A percentile compares a stretch with the other conserved stretches of the same genome.
Evolutionary conservation across 805 yeast species (phyloP).

Genomic region (Ogataea philodendri): DNA sequence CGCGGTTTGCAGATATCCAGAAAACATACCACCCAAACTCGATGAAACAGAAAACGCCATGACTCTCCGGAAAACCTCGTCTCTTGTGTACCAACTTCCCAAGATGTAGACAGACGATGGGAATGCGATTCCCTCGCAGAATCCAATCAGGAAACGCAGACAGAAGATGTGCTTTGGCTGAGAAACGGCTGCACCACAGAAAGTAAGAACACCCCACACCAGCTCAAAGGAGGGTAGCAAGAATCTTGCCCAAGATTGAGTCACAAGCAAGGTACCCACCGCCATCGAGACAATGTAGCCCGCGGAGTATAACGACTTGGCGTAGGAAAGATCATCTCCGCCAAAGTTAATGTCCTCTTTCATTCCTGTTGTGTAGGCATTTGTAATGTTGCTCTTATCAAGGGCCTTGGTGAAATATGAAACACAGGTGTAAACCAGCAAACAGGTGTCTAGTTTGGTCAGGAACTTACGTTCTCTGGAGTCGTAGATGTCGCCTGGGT

Average conservation of each 20-base stretch:
- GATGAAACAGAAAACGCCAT: slow-evolving; percentile 41
- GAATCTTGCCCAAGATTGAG: slow-evolving; percentile 26
- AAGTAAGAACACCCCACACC: slow-evolving; percentile 31
- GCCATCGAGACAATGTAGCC: slow-evolving; percentile 32
- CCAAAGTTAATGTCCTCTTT: slow-evolving; percentile 52
- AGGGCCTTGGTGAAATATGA: slow-evolving; percentile 70
- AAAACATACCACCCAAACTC: slow-evolving; percentile 41
- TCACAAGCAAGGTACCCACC: slow-evolving; percentile 24
- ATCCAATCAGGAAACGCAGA: slow-evolving; percentile 42
- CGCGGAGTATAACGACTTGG: slow-evolving; percentile 39
- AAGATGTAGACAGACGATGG: slow-evolving; percentile 41
- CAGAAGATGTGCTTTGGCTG: slow-evolving; percentile 39
- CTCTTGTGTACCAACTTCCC: slow-evolving; percentile 42
- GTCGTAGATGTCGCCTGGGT: slow-evolving; percentile 22
- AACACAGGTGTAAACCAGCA: slow-evolving; percentile 45
- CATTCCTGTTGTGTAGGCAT: slow-evolving; percentile 69
- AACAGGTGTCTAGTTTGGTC: slow-evolving; percentile 51
- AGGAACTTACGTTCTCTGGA: slow-evolving; percentile 40
- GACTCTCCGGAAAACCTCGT: slow-evolving; percentile 42
- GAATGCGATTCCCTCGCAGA: slow-evolving; percentile 43
- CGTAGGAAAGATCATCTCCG: slow-evolving; percentile 42
- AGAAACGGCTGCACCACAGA: slow-evolving; percentile 29
- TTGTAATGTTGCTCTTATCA: slow-evolving; percentile 58
- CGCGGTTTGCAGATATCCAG: slow-evolving; percentile 45
- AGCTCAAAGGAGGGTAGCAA: slow-evolving; percentile 27